Base-by-base conservation (phyloP, 257 asterid species). In the Misopates orontium region DNA sequence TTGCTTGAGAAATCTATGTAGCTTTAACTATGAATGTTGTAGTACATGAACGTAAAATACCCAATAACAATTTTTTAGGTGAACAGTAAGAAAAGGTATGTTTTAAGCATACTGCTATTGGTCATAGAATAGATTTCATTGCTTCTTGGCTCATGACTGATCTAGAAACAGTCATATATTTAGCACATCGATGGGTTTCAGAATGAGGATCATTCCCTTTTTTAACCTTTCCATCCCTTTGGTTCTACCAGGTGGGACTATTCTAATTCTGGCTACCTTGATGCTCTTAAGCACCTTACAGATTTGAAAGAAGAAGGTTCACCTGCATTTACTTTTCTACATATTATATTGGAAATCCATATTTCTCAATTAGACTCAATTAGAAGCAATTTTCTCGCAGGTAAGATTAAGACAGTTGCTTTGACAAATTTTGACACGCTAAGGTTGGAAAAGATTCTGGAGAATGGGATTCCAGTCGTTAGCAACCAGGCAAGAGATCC, bases 381-480 rank as follows among this genome's bases (percentile, higher is more conserved):
- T 36, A 68, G 68, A 60, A 64, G 83, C 62, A 62, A 55, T 50
- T 74, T 60, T 20, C 70, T 2, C 79, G 83, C 90, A 93, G 99
- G 99, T 73, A 90, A 86, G 82, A 93, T 93, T 72, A 90, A 90
- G 95, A 93, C 99, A 15, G 82, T 93, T 52, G 99, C 99, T 70
- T 75, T 93, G 79, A 93, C 99, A 60, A 93, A 93, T 80, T 93
- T 93, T 48, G 99, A 93, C 58, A 90, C 99, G n/a, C 85, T 77
- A 66, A 85, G 99, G 82, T 70, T 93, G 74, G 71, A 77, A 65
- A 90, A 80, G 76, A 90, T 93, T 65, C 80, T 93, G 76, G 97
- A 90, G 78, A 90, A 90, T 71, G 99, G 78, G 52, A 90, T 93
- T 52, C 99, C 99, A 1, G 84, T 93, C 19, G 99, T 93, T 31